Evolutionary conservation across 2,329 filamentous ascomycete species (phyloP).

Genomic region (Zymoseptoria tritici): DNA sequence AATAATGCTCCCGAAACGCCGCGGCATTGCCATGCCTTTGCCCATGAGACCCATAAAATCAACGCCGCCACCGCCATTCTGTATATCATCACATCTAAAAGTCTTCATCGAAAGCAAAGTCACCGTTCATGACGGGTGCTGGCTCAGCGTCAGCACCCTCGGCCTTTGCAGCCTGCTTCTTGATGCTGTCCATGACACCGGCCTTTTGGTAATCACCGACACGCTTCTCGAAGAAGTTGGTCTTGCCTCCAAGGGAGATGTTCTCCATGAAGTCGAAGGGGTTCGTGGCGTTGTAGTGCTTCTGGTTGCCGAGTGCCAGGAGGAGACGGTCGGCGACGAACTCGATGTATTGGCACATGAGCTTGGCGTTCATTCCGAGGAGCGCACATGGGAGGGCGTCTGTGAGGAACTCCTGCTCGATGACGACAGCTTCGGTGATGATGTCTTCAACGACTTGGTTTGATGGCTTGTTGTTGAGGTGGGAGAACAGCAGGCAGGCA

Average conservation of each 20-base stretch:
- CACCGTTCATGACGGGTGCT: slow-evolving; percentile 51
- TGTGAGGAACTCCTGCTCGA: slow-evolving; percentile 96
- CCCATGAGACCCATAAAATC: not conserved
- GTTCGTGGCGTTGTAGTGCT: slow-evolving; percentile 87
- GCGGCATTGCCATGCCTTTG: not conserved
- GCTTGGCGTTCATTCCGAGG: slow-evolving; percentile 90
- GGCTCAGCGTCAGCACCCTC: slow-evolving; percentile 35
- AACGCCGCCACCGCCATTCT: not conserved
- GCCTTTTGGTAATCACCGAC: slow-evolving; percentile 99
- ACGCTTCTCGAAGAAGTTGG: slow-evolving; percentile 99
- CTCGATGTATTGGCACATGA: slow-evolving; percentile 99
- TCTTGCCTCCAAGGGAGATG: slow-evolving; percentile 97
- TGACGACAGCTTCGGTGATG: slow-evolving; percentile 86
- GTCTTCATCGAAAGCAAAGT: slow-evolving; percentile 93
- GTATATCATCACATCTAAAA: slow-evolving; percentile 57
- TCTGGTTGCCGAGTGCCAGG: slow-evolving; percentile 85
- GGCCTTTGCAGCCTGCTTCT: slow-evolving; percentile 37
- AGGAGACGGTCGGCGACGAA: slow-evolving; percentile 96
- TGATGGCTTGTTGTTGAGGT: slow-evolving; percentile 83
- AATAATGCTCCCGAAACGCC: not conserved
- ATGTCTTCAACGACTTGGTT: slow-evolving; percentile 75
- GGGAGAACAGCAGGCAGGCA: slow-evolving; percentile 94
- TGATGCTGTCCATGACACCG: slow-evolving; percentile 89
- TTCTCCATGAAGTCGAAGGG: slow-evolving; percentile 99
- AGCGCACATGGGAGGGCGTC: slow-evolving; percentile 89